Base-by-base conservation (phyloP, 2,329 filamentous ascomycete species). In the Immersiporthe knoxdaviesiana region DNA sequence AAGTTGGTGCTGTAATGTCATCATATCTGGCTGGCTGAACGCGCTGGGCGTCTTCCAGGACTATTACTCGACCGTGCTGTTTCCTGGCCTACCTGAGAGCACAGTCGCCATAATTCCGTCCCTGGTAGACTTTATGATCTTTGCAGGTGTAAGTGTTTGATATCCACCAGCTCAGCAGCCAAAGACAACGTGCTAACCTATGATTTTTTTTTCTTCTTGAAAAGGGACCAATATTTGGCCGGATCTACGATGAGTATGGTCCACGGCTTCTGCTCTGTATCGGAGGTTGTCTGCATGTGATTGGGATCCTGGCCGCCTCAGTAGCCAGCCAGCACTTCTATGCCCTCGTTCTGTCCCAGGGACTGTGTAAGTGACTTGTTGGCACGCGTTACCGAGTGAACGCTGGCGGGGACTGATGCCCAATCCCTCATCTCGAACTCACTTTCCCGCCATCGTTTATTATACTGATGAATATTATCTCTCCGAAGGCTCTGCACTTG, bases 201-300 rank as follows among this genome's bases (percentile, higher is more conserved):
- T n/a, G 27, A 16, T 18, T 32, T 24, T 21, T n/a, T 41, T 10
- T 7, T 18, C 6, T n/a, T n/a, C n/a, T n/a, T n/a, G 37, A 52
- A 47, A 54, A 70, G 60, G 86, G 87, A 0, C 85, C 86, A 0
- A 73, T 90, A 35, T 82, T 87, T 24, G 88, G 88, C 0, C 84
- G 83, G 63, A 68, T 87, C 1, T 88, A 84, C 72, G 88, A 90
- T 72, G 85, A 82, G 72, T 84, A 86, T 70, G 88, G 88, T 0
- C 85, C 87, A 0, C 81, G 82, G 50, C 82, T 79, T 58, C 76
- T 89, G 1, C 75, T 87, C 1, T 32, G 83, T 2, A 72, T 78
- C 27, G 85, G 85, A 10, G 81, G 81, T 4, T 79, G 85, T 71
- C 74, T 85, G 66, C 82, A 85, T 70, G 80, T 87, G 32, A 82